These are phyloP conservation scores for Pholiota molesta DNA, from an alignment of 768 basidiomycete genomes.

Conservation along the genomic window DNA sequence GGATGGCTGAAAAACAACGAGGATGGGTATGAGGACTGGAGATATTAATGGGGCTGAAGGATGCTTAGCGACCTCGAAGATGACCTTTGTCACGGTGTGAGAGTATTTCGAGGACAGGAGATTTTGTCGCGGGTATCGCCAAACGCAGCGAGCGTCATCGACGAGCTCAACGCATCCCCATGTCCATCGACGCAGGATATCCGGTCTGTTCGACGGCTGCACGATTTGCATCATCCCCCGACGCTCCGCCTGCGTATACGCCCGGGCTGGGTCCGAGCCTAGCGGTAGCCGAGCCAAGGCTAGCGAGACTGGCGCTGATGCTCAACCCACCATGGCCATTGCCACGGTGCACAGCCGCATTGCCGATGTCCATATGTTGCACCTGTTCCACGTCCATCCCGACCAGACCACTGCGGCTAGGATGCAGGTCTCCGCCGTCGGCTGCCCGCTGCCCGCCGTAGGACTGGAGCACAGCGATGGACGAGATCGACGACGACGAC, in stretches of 20 bases:
- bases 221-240: not conserved
- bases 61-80: not conserved
- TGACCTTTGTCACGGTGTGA: not conserved
- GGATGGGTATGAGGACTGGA: not conserved
- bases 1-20: not conserved
- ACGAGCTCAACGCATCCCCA: not conserved
- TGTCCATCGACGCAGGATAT: not conserved
- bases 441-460: not conserved
- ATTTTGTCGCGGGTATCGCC: not conserved
- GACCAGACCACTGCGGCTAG: not conserved
- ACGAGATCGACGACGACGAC: not conserved
- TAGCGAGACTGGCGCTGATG: not conserved
- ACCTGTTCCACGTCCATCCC: not conserved
- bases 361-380: not conserved
- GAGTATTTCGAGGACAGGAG: not conserved
- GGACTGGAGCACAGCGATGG: not conserved
- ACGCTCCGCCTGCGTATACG: not conserved
- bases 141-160: not conserved
- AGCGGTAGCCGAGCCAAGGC: not conserved
- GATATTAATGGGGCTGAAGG: too few species aligned
- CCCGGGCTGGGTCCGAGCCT: not conserved
- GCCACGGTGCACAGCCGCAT: constrained; percentile 9
- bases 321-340: not conserved
- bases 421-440: not conserved
- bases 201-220: not conserved